phyloP scores from a whole-genome alignment of 2,329 filamentous ascomycete species.

The Grosmannia serpens region DNA sequence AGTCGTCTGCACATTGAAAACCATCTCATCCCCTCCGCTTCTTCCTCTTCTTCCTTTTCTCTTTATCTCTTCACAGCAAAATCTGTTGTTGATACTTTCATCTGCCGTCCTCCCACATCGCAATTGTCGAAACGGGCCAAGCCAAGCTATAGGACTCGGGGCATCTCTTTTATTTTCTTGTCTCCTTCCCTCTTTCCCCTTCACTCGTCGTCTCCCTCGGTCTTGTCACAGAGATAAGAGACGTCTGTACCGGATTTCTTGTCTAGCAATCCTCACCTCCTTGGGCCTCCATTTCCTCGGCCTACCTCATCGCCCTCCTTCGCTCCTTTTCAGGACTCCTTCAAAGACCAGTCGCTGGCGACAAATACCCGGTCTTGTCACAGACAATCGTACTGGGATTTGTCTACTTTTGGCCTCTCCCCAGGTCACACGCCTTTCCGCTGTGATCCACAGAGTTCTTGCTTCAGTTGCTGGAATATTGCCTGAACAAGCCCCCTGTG shows the following conservation, averaged over 20 bases:
- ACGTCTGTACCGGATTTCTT: not conserved
- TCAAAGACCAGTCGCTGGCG: slow-evolving; percentile 6
- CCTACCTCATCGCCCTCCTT: not conserved
- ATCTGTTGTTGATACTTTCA: slow-evolving; percentile 2
- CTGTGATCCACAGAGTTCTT: not conserved
- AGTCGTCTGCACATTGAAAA: slow-evolving; percentile 9
- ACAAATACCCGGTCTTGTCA: slow-evolving; percentile 14
- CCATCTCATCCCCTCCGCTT: slow-evolving; percentile 6
- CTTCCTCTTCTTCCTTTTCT: not conserved
- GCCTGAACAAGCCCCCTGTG: slow-evolving; percentile 13
- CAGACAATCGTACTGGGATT: slow-evolving; percentile 14
- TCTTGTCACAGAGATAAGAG: not conserved
- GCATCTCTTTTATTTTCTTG: not conserved
- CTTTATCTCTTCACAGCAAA: slow-evolving; percentile 1
- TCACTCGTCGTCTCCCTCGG: not conserved
- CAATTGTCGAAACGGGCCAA: slow-evolving; percentile 4
- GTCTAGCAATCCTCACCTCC: not conserved
- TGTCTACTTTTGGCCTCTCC: not conserved
- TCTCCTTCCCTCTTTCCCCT: not conserved
- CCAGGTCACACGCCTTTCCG: not conserved
- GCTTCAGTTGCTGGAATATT: slow-evolving; percentile 21
- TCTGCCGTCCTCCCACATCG: slow-evolving; percentile 1
- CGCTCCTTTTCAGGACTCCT: not conserved
- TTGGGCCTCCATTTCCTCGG: not conserved
- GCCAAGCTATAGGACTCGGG: slow-evolving; percentile 2